phyloP scores from a whole-genome alignment of 495 filamentous ascomycete species.

The Tetracladium setigerum region DNA sequence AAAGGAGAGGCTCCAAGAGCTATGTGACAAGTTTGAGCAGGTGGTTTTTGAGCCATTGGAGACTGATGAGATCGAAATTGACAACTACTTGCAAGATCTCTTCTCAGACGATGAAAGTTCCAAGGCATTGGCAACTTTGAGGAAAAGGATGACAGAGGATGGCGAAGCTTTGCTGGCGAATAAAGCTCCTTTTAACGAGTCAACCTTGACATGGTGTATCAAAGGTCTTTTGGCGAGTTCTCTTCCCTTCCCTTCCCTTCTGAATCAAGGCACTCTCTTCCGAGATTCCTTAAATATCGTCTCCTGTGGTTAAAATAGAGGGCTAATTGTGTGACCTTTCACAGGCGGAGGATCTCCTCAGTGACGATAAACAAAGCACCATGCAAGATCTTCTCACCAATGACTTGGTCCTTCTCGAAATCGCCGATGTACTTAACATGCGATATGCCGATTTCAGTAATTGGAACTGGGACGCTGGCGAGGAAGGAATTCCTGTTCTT shows the following conservation, averaged over 20 bases:
- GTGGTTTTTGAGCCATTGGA: constrained; percentile 46
- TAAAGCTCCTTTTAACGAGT: constrained; percentile 22
- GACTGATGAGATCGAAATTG: constrained; percentile 39
- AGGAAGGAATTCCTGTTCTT: constrained; percentile 46
- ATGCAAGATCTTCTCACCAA: constrained; percentile 54
- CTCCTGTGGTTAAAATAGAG: too few relatives aligned
- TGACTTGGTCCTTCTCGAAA: constrained; percentile 46
- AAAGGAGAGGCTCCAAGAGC: constrained; percentile 41
- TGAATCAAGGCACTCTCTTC: too few relatives aligned
- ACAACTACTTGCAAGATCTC: constrained; percentile 42
- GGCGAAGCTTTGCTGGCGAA: constrained; percentile 11
- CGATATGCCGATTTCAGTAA: constrained; percentile 47
- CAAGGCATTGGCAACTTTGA: constrained; percentile 23
- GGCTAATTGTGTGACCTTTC: too few relatives aligned
- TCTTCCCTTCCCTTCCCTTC: too few relatives aligned
- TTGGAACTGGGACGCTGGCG: constrained; percentile 50
- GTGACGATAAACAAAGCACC: constrained; percentile 50
- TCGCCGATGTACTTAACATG: constrained; percentile 64
- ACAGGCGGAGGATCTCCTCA: constrained; percentile 46
- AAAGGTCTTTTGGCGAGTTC: constrained; percentile 36
- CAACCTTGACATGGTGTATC: constrained; percentile 30
- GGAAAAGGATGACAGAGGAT: not conserved
- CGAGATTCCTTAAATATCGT: too few relatives aligned
- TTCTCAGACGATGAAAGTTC: constrained; percentile 35
- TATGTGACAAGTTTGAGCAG: constrained; percentile 47